Conservation (phyloP, 176 grass and related monocot genomes). For the Typha latifolia region DNA sequence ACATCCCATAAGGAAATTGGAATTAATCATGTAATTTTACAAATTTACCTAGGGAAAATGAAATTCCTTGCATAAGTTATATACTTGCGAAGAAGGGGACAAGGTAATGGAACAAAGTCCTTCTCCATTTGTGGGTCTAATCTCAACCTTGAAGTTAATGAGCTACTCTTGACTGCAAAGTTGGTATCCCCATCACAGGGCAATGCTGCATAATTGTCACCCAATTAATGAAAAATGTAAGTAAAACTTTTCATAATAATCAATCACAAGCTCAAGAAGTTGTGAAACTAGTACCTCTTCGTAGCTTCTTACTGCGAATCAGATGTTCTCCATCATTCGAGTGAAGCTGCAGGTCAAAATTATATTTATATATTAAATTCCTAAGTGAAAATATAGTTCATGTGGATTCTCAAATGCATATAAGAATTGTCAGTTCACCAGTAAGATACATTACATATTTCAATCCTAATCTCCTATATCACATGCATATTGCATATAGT, state of each 20-base stretch:
- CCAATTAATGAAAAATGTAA: conserved; percentile 2
- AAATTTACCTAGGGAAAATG: conserved; percentile 52
- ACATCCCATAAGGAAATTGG: not conserved
- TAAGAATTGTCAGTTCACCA: too few species aligned
- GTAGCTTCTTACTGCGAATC: conserved; percentile 40
- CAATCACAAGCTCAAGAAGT: conserved; percentile 1
- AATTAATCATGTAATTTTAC: not conserved
- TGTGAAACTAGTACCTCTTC: conserved; percentile 41
- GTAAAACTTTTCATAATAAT: conserved; percentile 2
- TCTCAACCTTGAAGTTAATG: conserved; percentile 57
- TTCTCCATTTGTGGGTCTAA: conserved; percentile 60
- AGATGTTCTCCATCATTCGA: conserved; percentile 24
- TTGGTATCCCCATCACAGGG: conserved; percentile 13
- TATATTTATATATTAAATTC: not conserved
- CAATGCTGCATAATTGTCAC: conserved; percentile 32
- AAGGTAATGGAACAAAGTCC: conserved; percentile 52
- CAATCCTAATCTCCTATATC: not conserved
- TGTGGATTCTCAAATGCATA: too few species aligned
- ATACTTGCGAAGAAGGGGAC: conserved; percentile 68
- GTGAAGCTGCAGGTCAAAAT: conserved; percentile 47
- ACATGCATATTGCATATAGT: not conserved
- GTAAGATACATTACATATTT: not conserved
- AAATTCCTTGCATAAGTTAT: conserved; percentile 75
- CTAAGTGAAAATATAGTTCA: not conserved
- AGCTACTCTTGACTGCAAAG: conserved; percentile 13